phyloP scores from a whole-genome alignment of 805 yeast species.

The Maudiozyma saulgeensis region DNA sequence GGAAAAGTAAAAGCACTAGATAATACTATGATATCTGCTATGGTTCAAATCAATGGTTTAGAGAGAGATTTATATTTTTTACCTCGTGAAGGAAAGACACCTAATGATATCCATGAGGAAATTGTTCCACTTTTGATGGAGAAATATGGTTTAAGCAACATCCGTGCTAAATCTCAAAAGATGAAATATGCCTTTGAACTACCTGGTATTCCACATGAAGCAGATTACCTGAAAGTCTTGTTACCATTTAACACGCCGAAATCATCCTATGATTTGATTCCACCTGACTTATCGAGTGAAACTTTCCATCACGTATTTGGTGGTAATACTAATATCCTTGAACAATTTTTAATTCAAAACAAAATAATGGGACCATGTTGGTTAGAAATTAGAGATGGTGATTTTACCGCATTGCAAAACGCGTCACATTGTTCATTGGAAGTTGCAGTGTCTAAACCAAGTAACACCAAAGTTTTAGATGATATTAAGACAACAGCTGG shows the following conservation, averaged over 20 bases:
- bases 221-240: conserved; percentile 70
- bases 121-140: conserved; percentile 55
- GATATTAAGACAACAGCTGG: conserved; percentile 48
- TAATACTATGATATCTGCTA: conserved; percentile 55
- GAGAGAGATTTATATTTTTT: conserved; percentile 66
- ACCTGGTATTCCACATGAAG: conserved; percentile 61
- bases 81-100: conserved; percentile 51
- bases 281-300: conserved; percentile 60
- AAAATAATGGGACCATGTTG: conserved; percentile 97
- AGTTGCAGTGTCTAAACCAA: conserved; percentile 45
- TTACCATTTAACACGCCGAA: conserved; percentile 65
- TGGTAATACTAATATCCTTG: conserved; percentile 61
- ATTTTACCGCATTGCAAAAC: conserved; percentile 47
- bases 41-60: conserved; percentile 65
- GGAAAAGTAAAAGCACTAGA: conserved; percentile 66
- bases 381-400: conserved; percentile 63
- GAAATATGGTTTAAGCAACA: conserved; percentile 48
- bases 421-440: conserved; percentile 79
- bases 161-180: conserved; percentile 60
- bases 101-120: conserved; percentile 71
- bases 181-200: conserved; percentile 86
- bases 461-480: conserved; percentile 37
- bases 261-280: conserved; percentile 38
- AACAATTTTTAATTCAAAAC: conserved; percentile 72
- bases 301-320: conserved; percentile 79